Evolutionary conservation across 148 eudicot species (phyloP), one percentile per base, ranked within the genome.

Genomic region (Talinum fruticosum): DNA sequence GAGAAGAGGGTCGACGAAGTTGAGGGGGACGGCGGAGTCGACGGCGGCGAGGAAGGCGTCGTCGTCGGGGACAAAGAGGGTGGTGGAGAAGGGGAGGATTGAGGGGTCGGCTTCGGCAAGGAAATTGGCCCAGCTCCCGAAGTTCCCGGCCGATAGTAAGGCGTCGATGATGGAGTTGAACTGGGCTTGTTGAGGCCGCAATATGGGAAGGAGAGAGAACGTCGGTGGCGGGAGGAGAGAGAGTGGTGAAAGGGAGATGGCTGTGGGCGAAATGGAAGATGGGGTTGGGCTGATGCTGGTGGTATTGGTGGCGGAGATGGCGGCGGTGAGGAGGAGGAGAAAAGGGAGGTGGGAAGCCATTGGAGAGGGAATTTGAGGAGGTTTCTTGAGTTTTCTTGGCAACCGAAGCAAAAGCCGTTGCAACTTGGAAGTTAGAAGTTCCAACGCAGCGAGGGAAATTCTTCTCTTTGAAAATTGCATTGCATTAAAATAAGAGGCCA

Each of bases 51-150:
- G 79, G 72, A 36, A 57, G 75, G 88, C 87, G 71, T 74, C 75
- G 77, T 89, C 83, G 69, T 76, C 23, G 26, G 92, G 92, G 80
- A 89, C 66, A 73, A 89, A 87, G 78, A 89, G 35, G 75, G 92
- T 89, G 79, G 86, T 77, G 73, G 77, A 47, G 77, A 87, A 32
- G 13, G 89, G 89, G 53, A 87, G 61, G 12, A 77, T 5, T 5
- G 88, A 59, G 0, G 83, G 82, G 71, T 77, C 62, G 16, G 81
- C 18, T 59, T 66, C 37, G 44, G 88, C 62, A 64, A 89, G 79
- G 68, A 89, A 36, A 66, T 66, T 61, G 24, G 86, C 86, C 86
- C 85, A 89, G 24, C 49, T 72, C 4, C 71, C 47, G 83, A 82
- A 88, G 79, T 86, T 82, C n/a, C 89, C 87, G 41, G 87, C 69